phyloP scores from a whole-genome alignment of 2,329 filamentous ascomycete genomes.

The Botryotinia narcissicola region DNA sequence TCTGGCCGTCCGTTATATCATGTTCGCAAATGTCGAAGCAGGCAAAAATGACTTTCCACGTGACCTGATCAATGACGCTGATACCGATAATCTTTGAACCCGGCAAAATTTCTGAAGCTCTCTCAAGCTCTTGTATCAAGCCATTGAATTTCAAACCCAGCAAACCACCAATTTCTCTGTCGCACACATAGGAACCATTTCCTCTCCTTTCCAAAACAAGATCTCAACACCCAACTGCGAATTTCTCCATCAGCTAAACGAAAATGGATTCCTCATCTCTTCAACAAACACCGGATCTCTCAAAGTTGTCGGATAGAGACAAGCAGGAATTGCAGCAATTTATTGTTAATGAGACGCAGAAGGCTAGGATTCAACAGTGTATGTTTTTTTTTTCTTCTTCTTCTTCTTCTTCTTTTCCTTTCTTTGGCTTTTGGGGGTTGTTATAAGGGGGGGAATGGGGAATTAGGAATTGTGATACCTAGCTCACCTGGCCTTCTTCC shows the following conservation, averaged over 20 bases:
- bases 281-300: conserved; percentile 52
- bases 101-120: conserved; percentile 8
- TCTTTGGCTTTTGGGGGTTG: background rate
- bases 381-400: conserved; percentile 30
- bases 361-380: conserved; percentile 62
- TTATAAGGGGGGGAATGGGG: too few relatives aligned
- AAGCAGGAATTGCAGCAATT: conserved; percentile 87
- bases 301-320: conserved; percentile 75
- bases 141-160: background rate
- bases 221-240: background rate
- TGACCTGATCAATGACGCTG: conserved; percentile 3
- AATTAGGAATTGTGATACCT: too few relatives aligned
- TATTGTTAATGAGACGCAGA: conserved; percentile 79
- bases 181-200: background rate
- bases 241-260: conserved; percentile 39
- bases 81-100: conserved; percentile 2
- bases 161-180: background rate
- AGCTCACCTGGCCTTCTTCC: too few relatives aligned
- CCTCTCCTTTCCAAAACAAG: background rate
- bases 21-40: background rate
- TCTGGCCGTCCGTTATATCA: background rate
- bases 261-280: conserved; percentile 34
- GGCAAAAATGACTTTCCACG: background rate
- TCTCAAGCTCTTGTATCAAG: background rate
- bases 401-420: background rate